A percentile compares a stretch with the other conserved stretches of the same genome.
Conservation (phyloP, 345 rosid genomes). For the Raphanus sativus region DNA sequence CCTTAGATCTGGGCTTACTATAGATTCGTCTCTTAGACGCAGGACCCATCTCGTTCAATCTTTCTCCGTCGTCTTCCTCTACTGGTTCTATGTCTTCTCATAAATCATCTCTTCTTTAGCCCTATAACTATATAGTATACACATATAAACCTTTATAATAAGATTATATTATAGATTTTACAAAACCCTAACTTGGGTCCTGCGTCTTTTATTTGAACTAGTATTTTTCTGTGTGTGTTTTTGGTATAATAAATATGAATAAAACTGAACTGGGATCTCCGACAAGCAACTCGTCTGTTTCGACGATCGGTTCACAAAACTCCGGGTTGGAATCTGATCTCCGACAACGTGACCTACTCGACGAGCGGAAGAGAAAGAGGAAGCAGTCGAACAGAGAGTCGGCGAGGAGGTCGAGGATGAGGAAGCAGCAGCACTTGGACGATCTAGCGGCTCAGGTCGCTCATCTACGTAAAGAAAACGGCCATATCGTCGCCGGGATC, state of each 20-base stretch:
- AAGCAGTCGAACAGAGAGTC: conserved; percentile 86
- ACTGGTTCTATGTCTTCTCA: conserved; percentile 96
- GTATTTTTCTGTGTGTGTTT: not conserved
- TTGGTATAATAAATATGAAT: conserved; percentile 16
- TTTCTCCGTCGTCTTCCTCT: conserved; percentile 91
- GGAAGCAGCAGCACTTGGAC: conserved; percentile 75
- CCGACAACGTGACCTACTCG: conserved; percentile 42
- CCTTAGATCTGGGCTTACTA: conserved; percentile 40
- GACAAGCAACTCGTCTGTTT: conserved; percentile 27
- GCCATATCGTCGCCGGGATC: conserved; percentile 51
- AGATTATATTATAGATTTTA: not conserved
- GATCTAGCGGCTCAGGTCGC: conserved; percentile 57
- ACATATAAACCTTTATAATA: not conserved
- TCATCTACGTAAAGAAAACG: conserved; percentile 50
- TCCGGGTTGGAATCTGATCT: conserved; percentile 66
- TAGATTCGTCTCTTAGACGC: conserved; percentile 73
- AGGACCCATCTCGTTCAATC: conserved; percentile 98
- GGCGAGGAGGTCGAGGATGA: conserved; percentile 81
- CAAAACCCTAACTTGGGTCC: conserved; percentile 14
- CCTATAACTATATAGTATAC: not conserved
- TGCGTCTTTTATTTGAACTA: conserved; percentile 10
- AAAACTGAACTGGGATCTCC: conserved; percentile 62
- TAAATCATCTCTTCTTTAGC: conserved; percentile 37
- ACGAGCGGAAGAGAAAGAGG: conserved; percentile 73
- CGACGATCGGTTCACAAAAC: conserved; percentile 36